Base-by-base conservation (phyloP, 352 stramenopile species). In the Blastocystis sp. region DNA sequence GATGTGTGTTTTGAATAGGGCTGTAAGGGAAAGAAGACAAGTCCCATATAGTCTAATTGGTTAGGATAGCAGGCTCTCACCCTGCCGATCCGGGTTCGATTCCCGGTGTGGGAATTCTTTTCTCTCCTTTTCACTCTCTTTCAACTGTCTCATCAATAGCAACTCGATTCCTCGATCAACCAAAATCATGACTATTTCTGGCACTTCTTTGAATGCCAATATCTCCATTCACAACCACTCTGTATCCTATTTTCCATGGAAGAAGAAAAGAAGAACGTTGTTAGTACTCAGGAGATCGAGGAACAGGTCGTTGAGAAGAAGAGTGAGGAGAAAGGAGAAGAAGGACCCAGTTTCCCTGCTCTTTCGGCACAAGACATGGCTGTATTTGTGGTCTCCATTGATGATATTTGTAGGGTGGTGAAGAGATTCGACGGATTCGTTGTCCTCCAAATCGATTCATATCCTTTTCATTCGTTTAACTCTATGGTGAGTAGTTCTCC, bases 1-100 rank as follows among this genome's bases (percentile, higher is more conserved):
- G 9, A 9, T 48, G 3, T 48, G 9, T 48, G 9, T 35, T 27
- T 64, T 27, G 30, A 64, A 64, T 64, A 70, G 60, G 24, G 5
- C 5, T 40, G 24, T 5, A n/a, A 48, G 24, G 40, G 1, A 56
- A 19, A 1, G 2, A 77, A 77, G 54, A 77, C 64, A 77, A 48
- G 40, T 77, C 64, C 64, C 64, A 77, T 77, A 56, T 51, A 51
- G 64, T 56, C 40, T 77, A 80, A 80, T 80, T 62, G 69, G 69
- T 80, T 80, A 80, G 69, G 69, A 80, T 80, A 80, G 69, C 69
- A 80, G 69, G 69, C 69, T 80, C 69, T 80, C 69, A 80, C 69
- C 69, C 69, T 80, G 69, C 69, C 69, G 69, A 80, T 80, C 69
- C 69, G 69, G 69, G 69, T 80, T 80, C 69, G 69, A 80, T 80